Evolutionary conservation across 331 rosid genomes (phyloP).

Genomic region (Ulmus americana): DNA sequence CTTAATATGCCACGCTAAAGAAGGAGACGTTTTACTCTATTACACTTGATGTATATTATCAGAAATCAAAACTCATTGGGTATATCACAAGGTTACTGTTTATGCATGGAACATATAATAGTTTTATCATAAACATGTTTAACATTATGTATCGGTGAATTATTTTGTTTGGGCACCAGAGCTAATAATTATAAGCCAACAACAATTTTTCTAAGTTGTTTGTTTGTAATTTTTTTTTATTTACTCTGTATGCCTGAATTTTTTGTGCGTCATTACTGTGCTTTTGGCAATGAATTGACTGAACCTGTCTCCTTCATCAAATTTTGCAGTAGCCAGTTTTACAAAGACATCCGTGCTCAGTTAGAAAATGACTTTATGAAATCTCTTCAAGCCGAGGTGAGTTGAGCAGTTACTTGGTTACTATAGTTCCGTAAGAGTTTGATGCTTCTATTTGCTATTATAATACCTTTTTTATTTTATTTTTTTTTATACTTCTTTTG

Average conservation of each 20-base stretch:
- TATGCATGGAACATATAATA: background rate
- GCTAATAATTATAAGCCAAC: background rate
- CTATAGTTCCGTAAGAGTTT: background rate
- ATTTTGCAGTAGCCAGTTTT: constrained; percentile 70
- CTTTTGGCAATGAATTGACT: constrained; percentile 11
- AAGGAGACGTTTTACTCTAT: background rate
- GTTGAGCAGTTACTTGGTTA: background rate
- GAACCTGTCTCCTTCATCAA: constrained; percentile 14
- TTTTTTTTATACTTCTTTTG: background rate
- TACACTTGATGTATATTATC: background rate
- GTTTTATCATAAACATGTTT: background rate
- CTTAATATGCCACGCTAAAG: background rate
- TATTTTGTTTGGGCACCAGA: background rate
- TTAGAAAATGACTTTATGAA: constrained; percentile 64
- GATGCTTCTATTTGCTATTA: background rate
- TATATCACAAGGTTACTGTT: background rate
- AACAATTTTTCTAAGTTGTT: background rate
- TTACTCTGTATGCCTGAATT: background rate
- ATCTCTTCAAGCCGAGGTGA: constrained; percentile 73
- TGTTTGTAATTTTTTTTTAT: background rate
- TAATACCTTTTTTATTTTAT: background rate
- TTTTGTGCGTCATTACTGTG: constrained; percentile 9
- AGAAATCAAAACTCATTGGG: background rate
- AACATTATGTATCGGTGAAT: background rate
- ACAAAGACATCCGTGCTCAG: constrained; percentile 57